Evolutionary conservation across 2,329 filamentous ascomycete species (phyloP), one percentile per base, ranked within the genome.

Genomic region (Monosporascus sp.): DNA sequence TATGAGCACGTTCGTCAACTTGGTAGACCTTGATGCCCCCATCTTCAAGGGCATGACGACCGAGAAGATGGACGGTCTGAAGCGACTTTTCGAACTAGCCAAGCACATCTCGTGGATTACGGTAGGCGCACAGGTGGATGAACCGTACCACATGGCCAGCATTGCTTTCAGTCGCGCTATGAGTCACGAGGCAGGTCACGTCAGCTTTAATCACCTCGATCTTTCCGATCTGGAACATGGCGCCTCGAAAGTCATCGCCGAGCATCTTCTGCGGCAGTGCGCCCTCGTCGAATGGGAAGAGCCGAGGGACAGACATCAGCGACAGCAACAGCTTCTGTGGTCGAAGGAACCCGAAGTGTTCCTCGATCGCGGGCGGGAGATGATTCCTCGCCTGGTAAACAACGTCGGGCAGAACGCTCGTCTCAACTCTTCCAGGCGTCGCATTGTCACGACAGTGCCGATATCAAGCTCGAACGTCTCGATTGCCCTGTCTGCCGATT

Each of bases 101-200:
- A 68, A 66, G 17, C 68, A 71, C 2, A 58, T 82, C 1, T 47
- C 82, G 1, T 83, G 79, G 78, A 55, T 79, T 18, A 76, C 76
- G 0, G 63, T 65, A 0, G 73, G 72, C 4, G 75, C 73, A 2
- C 71, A 75, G 31, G 70, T 56, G 62, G 65, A 66, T 8, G 25
- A 37, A 55, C 60, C 48, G 37, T 57, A 59, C 20, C 51, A 56
- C 24, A 49, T 45, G 46, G 52, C 52, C 2, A 55, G 50, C 31
- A 31, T 59, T n/a, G 18, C 52, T 1, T 58, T 57, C 44, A n/a
- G 46, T 14, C 52, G 52, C 17, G 38, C 37, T 3, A 9, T 57
- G 1, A 17, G 48, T 17, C 15, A 8, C 3, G 55, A 58, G 47
- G 31, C 49, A 17, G 5, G 5, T 0, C 52, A 63, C 6, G 48